These are phyloP conservation scores for Blumeriella jaapii DNA, from an alignment of 2,329 filamentous ascomycete genomes.

Conservation along the genomic window DNA sequence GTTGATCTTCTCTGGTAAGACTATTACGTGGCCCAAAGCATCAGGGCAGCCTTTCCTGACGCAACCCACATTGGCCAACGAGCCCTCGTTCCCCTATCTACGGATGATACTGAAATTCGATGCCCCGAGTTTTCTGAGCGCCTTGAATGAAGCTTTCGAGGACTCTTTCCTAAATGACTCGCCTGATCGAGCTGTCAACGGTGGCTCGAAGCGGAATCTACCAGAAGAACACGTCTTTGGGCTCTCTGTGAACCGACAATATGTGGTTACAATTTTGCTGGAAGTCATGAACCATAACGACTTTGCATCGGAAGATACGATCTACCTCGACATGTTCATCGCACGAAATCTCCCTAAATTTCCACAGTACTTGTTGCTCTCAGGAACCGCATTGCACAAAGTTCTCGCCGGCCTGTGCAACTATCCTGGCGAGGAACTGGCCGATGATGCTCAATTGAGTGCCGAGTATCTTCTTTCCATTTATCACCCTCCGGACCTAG, in stretches of 20 bases:
- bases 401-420: conserved; percentile 75
- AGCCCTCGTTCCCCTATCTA: conserved; percentile 77
- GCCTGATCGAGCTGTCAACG: conserved; percentile 48
- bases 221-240: conserved; percentile 56
- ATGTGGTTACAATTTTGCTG: conserved; percentile 79
- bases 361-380: conserved; percentile 84
- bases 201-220: conserved; percentile 36
- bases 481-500: conserved; percentile 78
- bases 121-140: conserved; percentile 83
- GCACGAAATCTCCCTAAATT: conserved; percentile 94
- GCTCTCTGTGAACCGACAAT: conserved; percentile 76
- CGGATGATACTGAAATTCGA: conserved; percentile 79
- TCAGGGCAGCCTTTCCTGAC: conserved; percentile 50
- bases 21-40: conserved; percentile 61
- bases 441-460: conserved; percentile 93
- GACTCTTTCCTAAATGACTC: conserved; percentile 84
- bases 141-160: conserved; percentile 94
- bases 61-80: conserved; percentile 40
- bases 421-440: conserved; percentile 68
- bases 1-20: conserved; percentile 82
- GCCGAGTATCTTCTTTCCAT: conserved; percentile 89
- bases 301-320: conserved; percentile 70
- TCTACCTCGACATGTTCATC: conserved; percentile 98
- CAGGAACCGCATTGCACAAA: conserved; percentile 72
- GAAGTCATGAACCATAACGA: conserved; percentile 75